A percentile compares a stretch with the other conserved stretches of the same genome.
Evolutionary conservation across 129 eudicot species (phyloP).

Genomic region (Daucus carota): DH1_v3.0 NC_030389.2:432001-432500

Average conservation of each 20-base stretch:
- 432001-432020: background rate
- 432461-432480: background rate
- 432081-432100: background rate
- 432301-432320: conserved; percentile 45
- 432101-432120: background rate
- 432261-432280: background rate
- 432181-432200: conserved; percentile 90
- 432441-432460: conserved; percentile 57
- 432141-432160: conserved; percentile 97
- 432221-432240: conserved; percentile 89
- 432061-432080: background rate
- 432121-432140: conserved; percentile 73
- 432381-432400: conserved; percentile 88
- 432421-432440: conserved; percentile 80
- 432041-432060: background rate
- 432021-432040: background rate
- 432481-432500: conserved; percentile 11
- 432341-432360: conserved; percentile 94
- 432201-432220: conserved; percentile 96
- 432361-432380: conserved; percentile 79
- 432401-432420: conserved; percentile 84
- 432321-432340: conserved; percentile 96
- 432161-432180: conserved; percentile 96
- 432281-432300: conserved; percentile 13
- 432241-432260: conserved; percentile 17